phyloP scores from a whole-genome alignment of 2,329 filamentous ascomycete genomes.

The Plectosphaerella sp. region DNA sequence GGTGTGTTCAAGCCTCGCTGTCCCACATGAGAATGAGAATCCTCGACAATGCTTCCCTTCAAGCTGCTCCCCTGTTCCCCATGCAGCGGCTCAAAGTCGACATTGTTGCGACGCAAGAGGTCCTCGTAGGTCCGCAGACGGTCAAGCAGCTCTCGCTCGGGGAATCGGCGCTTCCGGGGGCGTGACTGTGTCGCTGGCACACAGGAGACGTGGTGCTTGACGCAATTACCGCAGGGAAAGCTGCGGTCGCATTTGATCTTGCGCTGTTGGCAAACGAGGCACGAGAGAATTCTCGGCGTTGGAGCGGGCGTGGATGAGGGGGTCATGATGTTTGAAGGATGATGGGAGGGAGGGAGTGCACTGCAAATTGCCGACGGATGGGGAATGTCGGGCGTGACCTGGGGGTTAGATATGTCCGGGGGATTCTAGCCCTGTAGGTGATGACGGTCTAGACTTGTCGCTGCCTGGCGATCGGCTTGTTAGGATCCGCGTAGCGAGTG shows the following conservation, averaged over 20 bases:
- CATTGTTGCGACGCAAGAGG: slow-evolving; percentile 48
- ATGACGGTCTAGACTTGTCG: no score
- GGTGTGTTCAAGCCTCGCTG: not conserved
- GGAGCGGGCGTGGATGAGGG: not conserved
- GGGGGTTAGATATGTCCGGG: not conserved
- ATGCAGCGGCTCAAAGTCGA: slow-evolving; percentile 46
- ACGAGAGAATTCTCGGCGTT: slow-evolving; percentile 34
- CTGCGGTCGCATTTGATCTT: slow-evolving; percentile 59
- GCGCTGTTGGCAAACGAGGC: slow-evolving; percentile 59
- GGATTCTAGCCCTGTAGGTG: not conserved
- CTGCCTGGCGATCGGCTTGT: no score
- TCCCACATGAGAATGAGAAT: not conserved
- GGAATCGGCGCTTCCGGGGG: slow-evolving; percentile 37
- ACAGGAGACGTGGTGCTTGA: slow-evolving; percentile 38
- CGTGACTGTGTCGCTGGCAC: slow-evolving; percentile 32
- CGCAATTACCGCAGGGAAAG: slow-evolving; percentile 53
- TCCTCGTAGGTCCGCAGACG: slow-evolving; percentile 53
- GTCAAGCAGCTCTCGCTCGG: slow-evolving; percentile 54
- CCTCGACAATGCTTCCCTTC: not conserved
- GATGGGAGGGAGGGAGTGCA: not conserved
- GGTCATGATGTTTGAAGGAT: not conserved
- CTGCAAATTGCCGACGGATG: not conserved
- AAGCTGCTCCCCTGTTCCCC: slow-evolving; percentile 1
- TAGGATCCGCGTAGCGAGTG: no score
- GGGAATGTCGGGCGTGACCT: not conserved